Conservation (phyloP, 1,284 basidiomycete genomes). For the Irpex rosettiformis region DNA sequence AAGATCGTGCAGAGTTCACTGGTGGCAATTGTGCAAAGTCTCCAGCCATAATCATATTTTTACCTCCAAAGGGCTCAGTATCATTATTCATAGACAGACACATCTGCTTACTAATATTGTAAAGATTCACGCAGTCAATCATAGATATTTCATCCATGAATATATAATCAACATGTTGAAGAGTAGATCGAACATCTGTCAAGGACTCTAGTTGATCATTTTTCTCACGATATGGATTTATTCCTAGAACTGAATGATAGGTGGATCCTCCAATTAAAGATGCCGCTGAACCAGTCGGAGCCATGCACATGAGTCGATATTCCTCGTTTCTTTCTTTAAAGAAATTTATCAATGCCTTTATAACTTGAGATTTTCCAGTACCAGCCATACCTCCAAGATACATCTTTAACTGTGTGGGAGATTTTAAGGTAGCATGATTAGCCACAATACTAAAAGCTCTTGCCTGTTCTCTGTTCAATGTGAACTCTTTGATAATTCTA, state of each 20-base stretch:
- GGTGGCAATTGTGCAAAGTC: conserved; percentile 19
- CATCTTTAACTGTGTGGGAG: conserved; percentile 13
- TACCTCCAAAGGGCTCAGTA: conserved; percentile 12
- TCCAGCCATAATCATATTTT: conserved; percentile 17
- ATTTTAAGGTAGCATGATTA: background rate
- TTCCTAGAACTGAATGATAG: conserved; percentile 14
- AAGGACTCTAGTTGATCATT: background rate
- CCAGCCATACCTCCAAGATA: too few species aligned
- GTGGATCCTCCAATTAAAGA: conserved; percentile 13
- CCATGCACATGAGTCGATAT: conserved; percentile 9
- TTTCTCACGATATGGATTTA: background rate
- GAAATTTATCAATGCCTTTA: conserved; percentile 24
- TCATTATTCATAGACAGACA: background rate
- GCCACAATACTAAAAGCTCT: conserved; percentile 9
- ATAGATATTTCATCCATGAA: conserved; percentile 28
- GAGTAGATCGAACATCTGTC: background rate
- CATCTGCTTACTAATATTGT: conserved; percentile 8
- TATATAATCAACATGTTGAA: conserved; percentile 22
- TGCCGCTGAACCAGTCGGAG: conserved; percentile 17
- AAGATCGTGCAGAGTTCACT: background rate
- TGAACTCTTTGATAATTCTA: background rate
- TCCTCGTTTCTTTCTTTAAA: conserved; percentile 7
- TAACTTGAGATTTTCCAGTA: conserved; percentile 35
- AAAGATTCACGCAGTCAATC: conserved; percentile 10
- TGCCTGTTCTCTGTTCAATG: conserved; percentile 13